Evolutionary conservation across 1,284 basidiomycete genomes (phyloP), one percentile per base, ranked within the genome.

Genomic region (Boletellus deceptivus): DNA sequence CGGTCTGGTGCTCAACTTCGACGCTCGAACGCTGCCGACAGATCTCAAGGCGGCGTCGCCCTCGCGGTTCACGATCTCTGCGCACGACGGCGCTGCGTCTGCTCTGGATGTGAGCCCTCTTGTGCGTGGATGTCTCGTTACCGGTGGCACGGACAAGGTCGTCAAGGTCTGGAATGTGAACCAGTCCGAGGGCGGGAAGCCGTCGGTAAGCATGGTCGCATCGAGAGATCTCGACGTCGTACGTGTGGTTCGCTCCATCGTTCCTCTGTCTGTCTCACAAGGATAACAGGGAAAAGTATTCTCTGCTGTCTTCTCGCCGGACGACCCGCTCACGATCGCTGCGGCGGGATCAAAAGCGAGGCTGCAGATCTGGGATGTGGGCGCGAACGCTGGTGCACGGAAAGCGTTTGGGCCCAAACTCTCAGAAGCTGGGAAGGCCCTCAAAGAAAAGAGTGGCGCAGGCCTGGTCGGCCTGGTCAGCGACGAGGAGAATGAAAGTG

Each of bases 91-190:
- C n/a, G 88, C 93, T 0, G 88, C 84, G n/a, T 93, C 93, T 1
- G 83, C 90, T 1, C 75, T 99, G 43, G 96, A 99, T 68, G 79
- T 98, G 56, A 96, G 93, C 64, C 87, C 94, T 1, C 87, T 95
- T 65, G 82, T 99, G 47, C 87, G 85, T 48, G 95, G 95, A 1
- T 94, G 92, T 68, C 76, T 99, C 59, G 90, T 84, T 7, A 99
- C 97, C 0, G 95, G 92, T 17, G 96, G 96, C 2, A 86, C 89
- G 38, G 97, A 99, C 75, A 96, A 95, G 66, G 73, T 87, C 35
- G 89, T 98, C 69, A 96, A 97, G 70, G 75, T 98, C 6, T 99
- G 97, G 97, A 98, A 96, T 65, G 75, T 98, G 44, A 85, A 87
- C 44, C 81, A 86, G 55, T 77, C 78, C 13, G 78, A 78, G 24